These are phyloP conservation scores for Wallemia ichthyophaga DNA, from an alignment of 1,284 basidiomycete genomes.

Conservation along the genomic window DNA sequence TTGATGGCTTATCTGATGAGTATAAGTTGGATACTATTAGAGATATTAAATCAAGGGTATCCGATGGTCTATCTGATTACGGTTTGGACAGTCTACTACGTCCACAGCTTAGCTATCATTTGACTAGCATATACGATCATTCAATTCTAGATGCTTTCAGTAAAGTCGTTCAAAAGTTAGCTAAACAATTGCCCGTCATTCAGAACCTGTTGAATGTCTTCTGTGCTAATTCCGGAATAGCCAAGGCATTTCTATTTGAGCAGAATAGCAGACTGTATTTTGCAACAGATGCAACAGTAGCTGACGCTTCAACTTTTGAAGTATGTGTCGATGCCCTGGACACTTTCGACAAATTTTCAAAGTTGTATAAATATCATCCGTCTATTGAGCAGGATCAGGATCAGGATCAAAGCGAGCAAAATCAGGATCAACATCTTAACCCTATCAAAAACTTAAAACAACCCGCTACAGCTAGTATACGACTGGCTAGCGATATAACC, in stretches of 20 bases:
- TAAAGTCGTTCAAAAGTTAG: conserved; percentile 32
- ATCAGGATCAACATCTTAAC: no score
- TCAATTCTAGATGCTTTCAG: conserved; percentile 66
- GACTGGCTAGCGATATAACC: not conserved
- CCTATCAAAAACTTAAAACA: no score
- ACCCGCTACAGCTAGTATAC: not conserved
- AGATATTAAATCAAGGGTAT: conserved; percentile 55
- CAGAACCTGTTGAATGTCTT: conserved; percentile 56
- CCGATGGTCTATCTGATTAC: conserved; percentile 30
- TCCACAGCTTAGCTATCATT: conserved; percentile 42
- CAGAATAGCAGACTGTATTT: conserved; percentile 56
- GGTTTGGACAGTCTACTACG: conserved; percentile 34
- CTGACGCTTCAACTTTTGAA: conserved; percentile 60
- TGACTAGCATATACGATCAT: conserved; percentile 70
- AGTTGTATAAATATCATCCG: conserved; percentile 66
- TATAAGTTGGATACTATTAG: conserved; percentile 77
- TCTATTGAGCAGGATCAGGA: no score
- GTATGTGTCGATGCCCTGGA: conserved; percentile 71
- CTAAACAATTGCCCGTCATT: conserved; percentile 33
- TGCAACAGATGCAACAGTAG: conserved; percentile 71
- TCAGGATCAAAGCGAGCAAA: no score
- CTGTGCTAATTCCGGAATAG: conserved; percentile 54
- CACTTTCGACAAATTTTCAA: conserved; percentile 56
- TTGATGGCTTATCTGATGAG: conserved; percentile 69
- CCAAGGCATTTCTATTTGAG: conserved; percentile 82